These are phyloP conservation scores for Fusarium sp. DNA, from an alignment of 2,329 filamentous ascomycete species.

Conservation along the genomic window DNA sequence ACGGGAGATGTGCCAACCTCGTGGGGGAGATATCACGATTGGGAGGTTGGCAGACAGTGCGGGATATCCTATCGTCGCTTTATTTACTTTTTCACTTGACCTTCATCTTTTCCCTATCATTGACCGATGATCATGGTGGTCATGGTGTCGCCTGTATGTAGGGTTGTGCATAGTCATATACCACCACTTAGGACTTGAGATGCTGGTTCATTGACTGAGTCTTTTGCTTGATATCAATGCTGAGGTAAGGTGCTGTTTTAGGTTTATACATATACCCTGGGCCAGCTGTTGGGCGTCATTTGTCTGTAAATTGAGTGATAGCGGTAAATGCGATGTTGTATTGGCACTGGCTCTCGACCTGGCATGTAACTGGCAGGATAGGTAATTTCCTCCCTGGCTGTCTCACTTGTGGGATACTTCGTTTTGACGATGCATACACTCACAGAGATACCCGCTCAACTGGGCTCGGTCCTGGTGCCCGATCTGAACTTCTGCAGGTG, in stretches of 20 bases:
- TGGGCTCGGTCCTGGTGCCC: too few relatives aligned
- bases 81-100: slow-evolving; percentile 43
- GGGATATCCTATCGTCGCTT: slow-evolving; percentile 44
- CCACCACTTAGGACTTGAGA: slow-evolving; percentile 33
- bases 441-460: background rate
- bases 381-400: background rate
- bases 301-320: background rate
- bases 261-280: background rate
- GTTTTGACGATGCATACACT: background rate
- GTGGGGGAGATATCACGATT: slow-evolving; percentile 19
- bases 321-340: background rate
- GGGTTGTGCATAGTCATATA: slow-evolving; percentile 45
- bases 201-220: slow-evolving; percentile 2
- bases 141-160: slow-evolving; percentile 43
- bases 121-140: slow-evolving; percentile 33
- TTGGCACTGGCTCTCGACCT: background rate
- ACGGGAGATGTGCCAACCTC: slow-evolving; percentile 19
- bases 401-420: background rate
- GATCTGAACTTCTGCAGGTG: background rate
- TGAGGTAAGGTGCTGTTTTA: background rate
- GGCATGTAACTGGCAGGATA: background rate
- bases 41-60: slow-evolving; percentile 30
- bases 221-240: background rate
- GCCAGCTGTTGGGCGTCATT: background rate
- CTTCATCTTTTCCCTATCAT: slow-evolving; percentile 36